These are phyloP conservation scores for Diaporthe sp. DNA, from an alignment of 2,329 filamentous ascomycete species.

Conservation along the genomic window DNA sequence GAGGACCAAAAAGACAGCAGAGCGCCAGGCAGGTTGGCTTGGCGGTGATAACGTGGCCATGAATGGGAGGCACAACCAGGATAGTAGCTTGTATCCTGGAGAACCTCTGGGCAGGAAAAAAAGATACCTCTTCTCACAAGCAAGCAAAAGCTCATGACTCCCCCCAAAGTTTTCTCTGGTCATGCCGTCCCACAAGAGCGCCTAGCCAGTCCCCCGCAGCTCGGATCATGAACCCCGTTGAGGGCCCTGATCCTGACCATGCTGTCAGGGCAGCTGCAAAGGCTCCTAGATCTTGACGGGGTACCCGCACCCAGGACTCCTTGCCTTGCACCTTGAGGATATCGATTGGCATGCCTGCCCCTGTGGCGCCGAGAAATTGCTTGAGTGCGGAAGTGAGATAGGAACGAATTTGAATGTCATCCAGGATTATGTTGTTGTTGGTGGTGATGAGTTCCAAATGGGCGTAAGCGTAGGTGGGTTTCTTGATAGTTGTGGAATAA, in stretches of 20 bases:
- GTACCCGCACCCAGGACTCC: conserved; percentile 75
- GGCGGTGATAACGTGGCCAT: conserved; percentile 12
- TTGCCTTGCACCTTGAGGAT: conserved; percentile 71
- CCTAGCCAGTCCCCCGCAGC: conserved; percentile 76
- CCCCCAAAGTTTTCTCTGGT: conserved; percentile 62
- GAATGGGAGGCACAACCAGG: conserved; percentile 2
- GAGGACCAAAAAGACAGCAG: conserved; percentile 8
- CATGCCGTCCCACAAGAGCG: conserved; percentile 64
- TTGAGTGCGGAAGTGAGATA: conserved; percentile 74
- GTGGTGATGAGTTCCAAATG: conserved; percentile 62
- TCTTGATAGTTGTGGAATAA: conserved; percentile 63
- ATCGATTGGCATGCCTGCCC: conserved; percentile 76
- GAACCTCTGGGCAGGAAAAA: background rate
- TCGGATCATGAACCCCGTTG: conserved; percentile 65
- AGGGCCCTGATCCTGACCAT: conserved; percentile 67
- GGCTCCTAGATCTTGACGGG: conserved; percentile 68
- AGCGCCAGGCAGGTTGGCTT: conserved; percentile 16
- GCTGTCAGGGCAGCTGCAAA: conserved; percentile 76
- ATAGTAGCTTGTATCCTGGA: conserved; percentile 30
- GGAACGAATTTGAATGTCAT: conserved; percentile 72
- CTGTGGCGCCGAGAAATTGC: conserved; percentile 78
- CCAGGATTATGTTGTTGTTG: conserved; percentile 54
- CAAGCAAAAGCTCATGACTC: conserved; percentile 27
- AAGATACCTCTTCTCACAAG: conserved; percentile 16
- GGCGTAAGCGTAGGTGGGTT: conserved; percentile 68